phyloP scores from a whole-genome alignment of 768 basidiomycete species.

The Leccinum arenicola region DNA sequence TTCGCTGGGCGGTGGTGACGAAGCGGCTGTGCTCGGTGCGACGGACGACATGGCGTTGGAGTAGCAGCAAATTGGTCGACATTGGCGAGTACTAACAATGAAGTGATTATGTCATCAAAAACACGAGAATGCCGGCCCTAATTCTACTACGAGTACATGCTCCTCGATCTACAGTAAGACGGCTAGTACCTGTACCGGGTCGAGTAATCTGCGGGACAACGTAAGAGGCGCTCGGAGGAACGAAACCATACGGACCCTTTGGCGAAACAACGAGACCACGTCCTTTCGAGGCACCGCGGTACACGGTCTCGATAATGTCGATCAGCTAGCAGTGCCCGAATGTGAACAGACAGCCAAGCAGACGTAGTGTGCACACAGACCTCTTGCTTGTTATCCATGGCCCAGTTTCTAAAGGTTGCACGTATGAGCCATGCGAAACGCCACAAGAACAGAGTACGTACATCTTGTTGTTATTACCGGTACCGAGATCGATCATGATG shows the following conservation, averaged over 20 bases:
- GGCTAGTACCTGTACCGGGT: slow-evolving; percentile 72
- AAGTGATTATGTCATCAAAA: slow-evolving; percentile 26
- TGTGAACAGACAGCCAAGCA: background rate
- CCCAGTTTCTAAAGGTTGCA: slow-evolving; percentile 78
- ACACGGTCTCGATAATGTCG: slow-evolving; percentile 97
- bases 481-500: slow-evolving; percentile 99
- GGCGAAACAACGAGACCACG: slow-evolving; percentile 97
- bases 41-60: slow-evolving; percentile 18
- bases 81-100: slow-evolving; percentile 7
- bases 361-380: slow-evolving; percentile 37
- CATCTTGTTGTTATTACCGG: slow-evolving; percentile 99
- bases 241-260: slow-evolving; percentile 57
- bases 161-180: background rate
- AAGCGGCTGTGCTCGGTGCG: slow-evolving; percentile 25
- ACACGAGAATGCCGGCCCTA: slow-evolving; percentile 30
- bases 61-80: slow-evolving; percentile 18
- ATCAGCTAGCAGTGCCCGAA: slow-evolving; percentile 59
- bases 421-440: background rate
- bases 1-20: slow-evolving; percentile 26
- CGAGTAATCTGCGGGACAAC: slow-evolving; percentile 59
- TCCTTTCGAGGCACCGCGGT: slow-evolving; percentile 95
- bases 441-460: slow-evolving; percentile 37
- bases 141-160: background rate
- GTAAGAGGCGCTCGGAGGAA: background rate
- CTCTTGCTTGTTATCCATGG: slow-evolving; percentile 99